phyloP scores from a whole-genome alignment of 139 green algal species.

The Cymbomonas tetramitiformis region DNA sequence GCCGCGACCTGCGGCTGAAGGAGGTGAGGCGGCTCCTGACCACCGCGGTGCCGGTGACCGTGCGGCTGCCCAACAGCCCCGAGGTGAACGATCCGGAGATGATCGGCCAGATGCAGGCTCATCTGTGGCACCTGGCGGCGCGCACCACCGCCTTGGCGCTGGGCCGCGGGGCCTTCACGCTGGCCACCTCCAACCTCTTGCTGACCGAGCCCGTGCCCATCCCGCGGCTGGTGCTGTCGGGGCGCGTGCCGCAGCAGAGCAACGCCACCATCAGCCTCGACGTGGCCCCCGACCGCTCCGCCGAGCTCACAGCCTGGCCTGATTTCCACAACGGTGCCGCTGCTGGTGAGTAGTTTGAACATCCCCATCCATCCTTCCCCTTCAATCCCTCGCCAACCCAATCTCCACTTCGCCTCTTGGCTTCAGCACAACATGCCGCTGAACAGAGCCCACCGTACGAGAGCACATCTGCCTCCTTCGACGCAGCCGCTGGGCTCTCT shows the following conservation, averaged over 20 bases:
- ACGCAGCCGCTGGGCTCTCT: too few relatives aligned
- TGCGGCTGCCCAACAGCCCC: not conserved
- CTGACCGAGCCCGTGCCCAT: slow-evolving; percentile 62
- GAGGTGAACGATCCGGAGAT: slow-evolving; percentile 2
- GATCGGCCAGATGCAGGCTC: slow-evolving; percentile 31
- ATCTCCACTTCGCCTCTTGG: too few relatives aligned
- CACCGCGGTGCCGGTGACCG: slow-evolving; percentile 6
- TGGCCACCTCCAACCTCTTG: slow-evolving; percentile 43
- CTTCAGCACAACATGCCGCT: slow-evolving; percentile 26
- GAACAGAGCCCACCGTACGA: too few relatives aligned
- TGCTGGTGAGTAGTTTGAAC: too few relatives aligned
- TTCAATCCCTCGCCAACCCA: too few relatives aligned
- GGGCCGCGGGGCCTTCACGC: slow-evolving; percentile 57
- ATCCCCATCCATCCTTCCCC: too few relatives aligned
- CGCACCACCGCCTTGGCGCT: slow-evolving; percentile 62
- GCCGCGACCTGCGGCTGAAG: not conserved
- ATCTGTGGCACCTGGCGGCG: slow-evolving; percentile 46
- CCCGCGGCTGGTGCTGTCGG: slow-evolving; percentile 54
- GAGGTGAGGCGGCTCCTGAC: slow-evolving; percentile 34
- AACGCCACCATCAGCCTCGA: slow-evolving; percentile 59
- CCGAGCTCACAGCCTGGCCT: slow-evolving; percentile 51
- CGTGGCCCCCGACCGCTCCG: slow-evolving; percentile 22
- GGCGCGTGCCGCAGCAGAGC: slow-evolving; percentile 42
- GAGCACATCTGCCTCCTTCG: too few relatives aligned
- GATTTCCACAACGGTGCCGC: slow-evolving; percentile 94